Evolutionary conservation across 2,329 filamentous ascomycete species (phyloP), one percentile per base, ranked within the genome.

Genomic region (Diaporthe humulicola): DNA sequence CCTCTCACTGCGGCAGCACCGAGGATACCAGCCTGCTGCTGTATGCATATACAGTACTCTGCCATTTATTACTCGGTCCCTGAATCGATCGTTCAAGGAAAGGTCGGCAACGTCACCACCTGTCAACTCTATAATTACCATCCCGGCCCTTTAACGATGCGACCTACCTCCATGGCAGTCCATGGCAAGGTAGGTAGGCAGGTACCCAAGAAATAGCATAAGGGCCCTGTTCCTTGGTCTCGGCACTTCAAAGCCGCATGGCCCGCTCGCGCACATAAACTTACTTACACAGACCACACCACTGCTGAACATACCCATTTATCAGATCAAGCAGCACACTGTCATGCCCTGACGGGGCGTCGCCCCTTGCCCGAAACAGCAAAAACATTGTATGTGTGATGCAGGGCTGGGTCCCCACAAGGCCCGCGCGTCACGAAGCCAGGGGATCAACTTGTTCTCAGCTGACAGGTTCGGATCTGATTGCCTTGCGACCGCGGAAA

Each of bases 401-500:
- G 42, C 60, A 66, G 60, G 60, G 25, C 60, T 66, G 60, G 38
- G 60, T 25, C 42, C 54, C 60, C 60, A 66, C 60, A 66, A 48
- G 40, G 60, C 40, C 48, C 60, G 60, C 60, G 40, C 28, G 60
- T 36, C 60, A 30, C 60, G 25, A 19, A 33, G 38, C 60, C 10
- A n/a, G 25, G 40, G 38, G 38, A 64, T 45, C 38, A 30, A 48
- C 40, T 64, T 30, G 60, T 42, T 48, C 40, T 48, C 25, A 30
- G 28, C 40, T n/a, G 12, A 40, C 5, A 33, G 28, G 14, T 48
- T 12, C 60, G 40, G 40, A 66, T 48, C 38, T 48, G 38, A 45
- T 64, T 19, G 60, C 60, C 60, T 30, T 42, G 33, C 30, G 33
- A 30, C 33, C 8, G 33, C 36, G n/a, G 58, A 0, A 42, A 17